phyloP scores from a whole-genome alignment of 768 basidiomycete genomes.

The Hydnomerulius pinastri region DNA sequence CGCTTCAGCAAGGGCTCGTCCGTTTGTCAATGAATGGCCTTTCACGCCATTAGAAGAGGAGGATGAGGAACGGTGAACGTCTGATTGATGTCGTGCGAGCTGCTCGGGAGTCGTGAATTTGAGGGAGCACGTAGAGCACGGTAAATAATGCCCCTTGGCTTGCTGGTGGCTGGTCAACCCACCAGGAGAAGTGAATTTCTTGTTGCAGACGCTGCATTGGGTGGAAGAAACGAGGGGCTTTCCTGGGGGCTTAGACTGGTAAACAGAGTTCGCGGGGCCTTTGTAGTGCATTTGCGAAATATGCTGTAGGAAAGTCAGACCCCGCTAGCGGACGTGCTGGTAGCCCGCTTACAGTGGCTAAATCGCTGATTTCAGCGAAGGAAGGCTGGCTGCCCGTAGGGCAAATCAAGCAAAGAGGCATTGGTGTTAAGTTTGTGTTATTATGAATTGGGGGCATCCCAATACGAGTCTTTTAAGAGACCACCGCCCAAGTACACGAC shows the following conservation, averaged over 20 bases:
- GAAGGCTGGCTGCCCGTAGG: conserved; percentile 22
- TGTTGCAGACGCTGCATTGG: conserved; percentile 27
- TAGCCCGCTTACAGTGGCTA: conserved; percentile 17
- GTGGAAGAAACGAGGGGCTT: conserved; percentile 10
- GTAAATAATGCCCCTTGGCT: conserved; percentile 22
- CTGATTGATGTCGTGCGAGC: conserved; percentile 4
- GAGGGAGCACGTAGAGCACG: conserved; percentile 6
- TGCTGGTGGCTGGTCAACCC: conserved; percentile 23
- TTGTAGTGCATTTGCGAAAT: conserved; percentile 18
- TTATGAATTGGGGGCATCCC: conserved; percentile 12
- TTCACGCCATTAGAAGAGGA: neutral
- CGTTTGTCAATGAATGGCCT: neutral
- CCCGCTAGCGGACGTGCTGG: neutral
- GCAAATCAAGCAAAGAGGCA: conserved; percentile 28
- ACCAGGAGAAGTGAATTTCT: conserved; percentile 20
- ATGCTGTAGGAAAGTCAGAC: conserved; percentile 22
- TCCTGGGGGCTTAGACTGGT: neutral
- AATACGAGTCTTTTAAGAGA: conserved; percentile 30
- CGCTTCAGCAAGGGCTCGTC: conserved; percentile 2
- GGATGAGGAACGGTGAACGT: conserved; percentile 2
- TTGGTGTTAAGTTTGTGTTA: conserved; percentile 19
- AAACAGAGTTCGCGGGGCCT: neutral
- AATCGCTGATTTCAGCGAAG: conserved; percentile 18
- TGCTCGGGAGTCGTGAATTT: conserved; percentile 1
- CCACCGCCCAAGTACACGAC: conserved; percentile 34